Conservation (phyloP, 805 yeast species). For the Metschnikowia cubensis region DNA sequence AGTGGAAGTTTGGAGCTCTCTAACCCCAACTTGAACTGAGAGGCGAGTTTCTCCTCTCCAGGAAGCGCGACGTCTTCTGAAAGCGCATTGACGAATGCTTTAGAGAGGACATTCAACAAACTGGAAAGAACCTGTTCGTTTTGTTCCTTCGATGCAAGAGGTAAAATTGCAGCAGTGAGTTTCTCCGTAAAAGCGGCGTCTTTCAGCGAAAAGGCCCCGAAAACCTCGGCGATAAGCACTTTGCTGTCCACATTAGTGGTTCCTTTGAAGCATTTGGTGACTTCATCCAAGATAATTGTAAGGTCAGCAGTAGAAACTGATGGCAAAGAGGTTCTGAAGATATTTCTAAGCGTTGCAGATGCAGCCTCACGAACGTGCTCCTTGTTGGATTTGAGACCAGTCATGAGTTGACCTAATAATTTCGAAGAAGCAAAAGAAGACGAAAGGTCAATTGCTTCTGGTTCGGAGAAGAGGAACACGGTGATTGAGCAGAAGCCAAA, state of each 20-base stretch:
- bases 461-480: constrained; percentile 42
- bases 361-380: constrained; percentile 56
- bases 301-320: constrained; percentile 19
- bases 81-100: constrained; percentile 34
- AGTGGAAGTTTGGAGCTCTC: constrained; percentile 59
- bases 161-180: constrained; percentile 42
- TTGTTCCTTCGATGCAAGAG: constrained; percentile 66
- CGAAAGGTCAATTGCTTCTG: constrained; percentile 37
- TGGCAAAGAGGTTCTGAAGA: constrained; percentile 20
- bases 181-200: constrained; percentile 18
- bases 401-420: constrained; percentile 46
- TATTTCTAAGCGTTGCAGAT: constrained; percentile 26
- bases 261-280: constrained; percentile 54
- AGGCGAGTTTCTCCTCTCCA: constrained; percentile 16
- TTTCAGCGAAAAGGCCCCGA: constrained; percentile 31
- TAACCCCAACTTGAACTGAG: constrained; percentile 53
- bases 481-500: constrained; percentile 53
- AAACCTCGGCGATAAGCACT: constrained; percentile 42
- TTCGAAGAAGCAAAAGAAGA: constrained; percentile 35
- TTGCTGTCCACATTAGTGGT: constrained; percentile 64
- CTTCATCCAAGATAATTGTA: constrained; percentile 45
- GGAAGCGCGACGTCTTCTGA: constrained; percentile 4
- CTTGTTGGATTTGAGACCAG: constrained; percentile 68
- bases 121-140: constrained; percentile 61
- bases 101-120: constrained; percentile 47